Percentiles rank a stretch among this genome's conserved stretches.
Conservation (phyloP, 2,329 filamentous ascomycete species). For the Calonectria hawksworthii region DNA sequence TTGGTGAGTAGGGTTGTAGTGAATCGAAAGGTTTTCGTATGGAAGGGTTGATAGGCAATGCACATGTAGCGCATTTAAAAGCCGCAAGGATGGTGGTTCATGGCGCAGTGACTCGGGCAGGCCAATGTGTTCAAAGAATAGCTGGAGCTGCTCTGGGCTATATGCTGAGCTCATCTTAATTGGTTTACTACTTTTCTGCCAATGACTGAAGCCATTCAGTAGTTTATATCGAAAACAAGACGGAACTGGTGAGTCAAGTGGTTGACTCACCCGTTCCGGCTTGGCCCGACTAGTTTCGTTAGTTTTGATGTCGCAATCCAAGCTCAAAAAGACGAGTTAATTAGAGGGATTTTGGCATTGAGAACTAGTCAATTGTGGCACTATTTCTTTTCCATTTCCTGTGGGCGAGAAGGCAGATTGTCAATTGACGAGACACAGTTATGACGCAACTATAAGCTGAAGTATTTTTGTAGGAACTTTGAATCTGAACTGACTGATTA, state of each 20-base stretch:
- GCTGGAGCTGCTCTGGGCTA: constrained; percentile 31
- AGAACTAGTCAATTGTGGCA: not conserved
- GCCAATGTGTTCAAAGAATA: constrained; percentile 29
- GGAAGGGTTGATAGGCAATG: constrained; percentile 56
- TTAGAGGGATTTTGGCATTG: not conserved
- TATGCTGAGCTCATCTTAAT: constrained; percentile 33
- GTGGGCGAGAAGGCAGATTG: not conserved
- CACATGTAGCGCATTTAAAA: constrained; percentile 35
- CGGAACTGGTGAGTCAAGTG: constrained; percentile 2
- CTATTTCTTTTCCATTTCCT: not conserved
- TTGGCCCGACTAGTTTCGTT: not conserved
- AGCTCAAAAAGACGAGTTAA: constrained; percentile 19
- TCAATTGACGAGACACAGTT: not conserved
- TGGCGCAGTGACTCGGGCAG: constrained; percentile 25
- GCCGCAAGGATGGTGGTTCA: constrained; percentile 23
- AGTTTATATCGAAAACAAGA: not conserved
- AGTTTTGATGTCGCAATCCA: constrained; percentile 27
- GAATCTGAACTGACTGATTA: not conserved
- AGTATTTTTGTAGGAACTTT: not conserved
- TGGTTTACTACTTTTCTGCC: not conserved
- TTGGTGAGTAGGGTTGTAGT: constrained; percentile 59
- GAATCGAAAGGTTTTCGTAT: constrained; percentile 69
- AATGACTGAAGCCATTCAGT: not conserved
- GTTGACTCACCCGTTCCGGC: constrained; percentile 25
- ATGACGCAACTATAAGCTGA: not conserved